Conservation (phyloP, 1,139 yeast species). For the Sugiyamaella japonica region DNA sequence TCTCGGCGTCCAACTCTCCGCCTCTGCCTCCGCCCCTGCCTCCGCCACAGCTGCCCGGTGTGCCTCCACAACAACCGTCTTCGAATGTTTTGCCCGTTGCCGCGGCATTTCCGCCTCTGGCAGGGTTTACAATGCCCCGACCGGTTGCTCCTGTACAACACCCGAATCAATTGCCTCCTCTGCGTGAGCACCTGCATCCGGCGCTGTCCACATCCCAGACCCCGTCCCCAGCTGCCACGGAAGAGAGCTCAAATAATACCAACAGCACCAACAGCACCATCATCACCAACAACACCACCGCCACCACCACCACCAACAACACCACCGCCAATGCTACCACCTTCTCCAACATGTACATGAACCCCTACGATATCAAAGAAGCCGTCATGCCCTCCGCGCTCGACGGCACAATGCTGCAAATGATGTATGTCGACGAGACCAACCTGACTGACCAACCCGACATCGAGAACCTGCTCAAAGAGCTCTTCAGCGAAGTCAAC, state of each 20-base stretch:
- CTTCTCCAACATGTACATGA: constrained; percentile 4
- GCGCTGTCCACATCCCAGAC: constrained; percentile 1
- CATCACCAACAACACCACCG: no score
- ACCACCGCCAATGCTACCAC: neutral
- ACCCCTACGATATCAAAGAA: constrained; percentile 8
- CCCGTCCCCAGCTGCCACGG: constrained; percentile 5
- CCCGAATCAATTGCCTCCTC: neutral
- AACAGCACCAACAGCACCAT: neutral
- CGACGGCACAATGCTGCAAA: constrained; percentile 2
- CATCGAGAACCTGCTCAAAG: constrained; percentile 17
- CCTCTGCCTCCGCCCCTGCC: neutral
- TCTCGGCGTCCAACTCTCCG: neutral
- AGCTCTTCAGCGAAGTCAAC: constrained; percentile 20
- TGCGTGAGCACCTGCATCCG: neutral
- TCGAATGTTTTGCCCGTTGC: constrained; percentile 1
- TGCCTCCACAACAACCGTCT: neutral
- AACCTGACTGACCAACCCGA: constrained; percentile 14
- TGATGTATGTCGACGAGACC: constrained; percentile 14
- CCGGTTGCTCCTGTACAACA: neutral
- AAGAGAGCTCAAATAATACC: constrained; percentile 1
- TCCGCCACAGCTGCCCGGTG: neutral
- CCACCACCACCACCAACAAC: neutral
- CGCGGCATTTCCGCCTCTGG: constrained; percentile 5
- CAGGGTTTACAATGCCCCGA: constrained; percentile 8
- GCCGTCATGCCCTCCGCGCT: neutral